Evolutionary conservation across 2,329 filamentous ascomycete species (phyloP), one percentile per base, ranked within the genome.

Genomic region (Ophiosphaerella herpotricha): DNA sequence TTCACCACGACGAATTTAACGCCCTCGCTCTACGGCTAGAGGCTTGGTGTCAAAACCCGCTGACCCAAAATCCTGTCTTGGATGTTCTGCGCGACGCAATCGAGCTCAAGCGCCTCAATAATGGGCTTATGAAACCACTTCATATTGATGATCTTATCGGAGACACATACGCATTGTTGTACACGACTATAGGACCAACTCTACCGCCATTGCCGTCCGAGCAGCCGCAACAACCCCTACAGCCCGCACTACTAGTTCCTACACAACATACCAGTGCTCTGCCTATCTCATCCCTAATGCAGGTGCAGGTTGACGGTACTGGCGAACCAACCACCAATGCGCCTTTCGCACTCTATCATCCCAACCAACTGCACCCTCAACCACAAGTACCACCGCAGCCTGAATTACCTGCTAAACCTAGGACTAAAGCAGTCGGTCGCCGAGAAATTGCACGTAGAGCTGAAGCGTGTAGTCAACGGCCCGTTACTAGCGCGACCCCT

Each of bases 71-170:
- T 46, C 73, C 78, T 0, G 77, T 81, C 3, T 73, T 89, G 2
- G 86, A 88, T 47, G 76, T 86, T 6, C 77, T 90, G 9, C 80
- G 84, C 36, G 87, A 90, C 55, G 81, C 83, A 1, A 78, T 87
- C 23, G 87, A 90, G 60, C 74, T 90, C 31, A 89, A 89, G 66
- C 87, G 85, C 69, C 82, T 97, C 38, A 99, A 99, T 67, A 87
- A 87, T 35, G 88, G 87, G 39, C 80, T 96, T 7, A 94, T 95
- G 83, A 97, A 96, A 73, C 83, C 88, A 0, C 83, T 85, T 0
- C 81, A 87, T 8, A 93, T 97, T 38, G 94, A 99, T 64, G 94
- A 99, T 66, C 81, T 97, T n/a, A 89, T 97, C 58, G 89, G 87
- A 18, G 94, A 99, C 73, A 86, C 89, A 41, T 99, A 96, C 72